These are phyloP conservation scores for Phylloporus sp. DNA, from an alignment of 768 basidiomycete species.

Conservation along the genomic window DNA sequence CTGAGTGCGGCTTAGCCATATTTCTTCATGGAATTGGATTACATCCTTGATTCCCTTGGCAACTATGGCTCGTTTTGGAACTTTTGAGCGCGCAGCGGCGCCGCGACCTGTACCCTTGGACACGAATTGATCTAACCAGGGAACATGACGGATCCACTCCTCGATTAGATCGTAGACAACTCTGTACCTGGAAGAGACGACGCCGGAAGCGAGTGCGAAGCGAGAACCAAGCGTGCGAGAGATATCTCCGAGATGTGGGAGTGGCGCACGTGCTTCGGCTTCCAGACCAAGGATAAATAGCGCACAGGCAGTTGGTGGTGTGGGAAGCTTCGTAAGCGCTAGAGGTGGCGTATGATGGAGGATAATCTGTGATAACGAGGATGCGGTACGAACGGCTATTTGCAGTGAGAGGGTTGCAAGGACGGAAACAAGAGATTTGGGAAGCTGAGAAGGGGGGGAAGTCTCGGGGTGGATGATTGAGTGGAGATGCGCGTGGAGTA, in stretches of 20 bases:
- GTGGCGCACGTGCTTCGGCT: conserved; percentile 51
- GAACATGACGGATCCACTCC: conserved; percentile 58
- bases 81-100: conserved; percentile 50
- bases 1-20: conserved; percentile 45
- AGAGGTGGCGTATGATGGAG: conserved; percentile 38
- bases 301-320: conserved; percentile 59
- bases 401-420: conserved; percentile 39
- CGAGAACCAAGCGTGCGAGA: conserved; percentile 53
- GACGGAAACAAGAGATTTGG: conserved; percentile 33
- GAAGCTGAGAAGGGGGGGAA: conserved; percentile 27
- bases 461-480: conserved; percentile 34
- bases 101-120: conserved; percentile 30
- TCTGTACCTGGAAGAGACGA: conserved; percentile 70
- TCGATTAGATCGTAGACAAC: conserved; percentile 56
- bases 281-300: conserved; percentile 68
- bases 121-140: conserved; percentile 66
- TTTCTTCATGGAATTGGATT: conserved; percentile 62
- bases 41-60: conserved; percentile 69
- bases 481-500: conserved; percentile 51
- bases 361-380: conserved; percentile 41
- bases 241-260: conserved; percentile 54
- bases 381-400: conserved; percentile 41
- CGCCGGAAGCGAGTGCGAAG: conserved; percentile 46
- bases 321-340: conserved; percentile 38
- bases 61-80: conserved; percentile 59